Percentiles rank a stretch among this genome's conserved stretches.
These are phyloP conservation scores for Pluteus cervinus DNA, from an alignment of 768 basidiomycete species.

Conservation along the genomic window DNA sequence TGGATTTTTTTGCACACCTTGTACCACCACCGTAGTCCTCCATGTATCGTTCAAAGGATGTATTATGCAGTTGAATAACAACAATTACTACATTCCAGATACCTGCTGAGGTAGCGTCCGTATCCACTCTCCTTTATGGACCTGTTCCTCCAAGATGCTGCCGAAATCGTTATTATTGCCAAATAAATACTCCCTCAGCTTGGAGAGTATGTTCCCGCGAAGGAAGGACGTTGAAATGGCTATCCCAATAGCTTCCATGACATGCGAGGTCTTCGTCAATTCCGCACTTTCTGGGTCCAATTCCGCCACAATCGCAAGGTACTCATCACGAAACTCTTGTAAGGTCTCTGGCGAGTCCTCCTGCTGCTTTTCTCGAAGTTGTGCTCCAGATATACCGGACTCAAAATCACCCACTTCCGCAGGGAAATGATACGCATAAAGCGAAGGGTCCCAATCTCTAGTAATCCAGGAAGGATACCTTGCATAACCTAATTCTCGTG, in stretches of 20 bases:
- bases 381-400: slow-evolving; percentile 8
- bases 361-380: slow-evolving; percentile 3
- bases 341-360: slow-evolving; percentile 10
- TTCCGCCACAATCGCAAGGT: slow-evolving; percentile 6
- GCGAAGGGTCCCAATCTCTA: slow-evolving; percentile 17
- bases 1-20: no score
- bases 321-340: slow-evolving; percentile 6
- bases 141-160: no score
- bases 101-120: no score
- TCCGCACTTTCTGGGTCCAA: slow-evolving; percentile 1
- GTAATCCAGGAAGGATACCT: slow-evolving; percentile 21
- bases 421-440: no score
- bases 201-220: slow-evolving; percentile 4
- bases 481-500: slow-evolving; percentile 15
- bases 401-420: no score
- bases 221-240: slow-evolving; percentile 2
- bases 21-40: no score
- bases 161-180: no score
- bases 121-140: no score
- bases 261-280: slow-evolving; percentile 8
- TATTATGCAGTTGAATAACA: no score
- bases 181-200: slow-evolving; percentile 8
- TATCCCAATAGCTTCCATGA: slow-evolving; percentile 8
- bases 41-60: no score
- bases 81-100: no score